A percentile compares a stretch with the other conserved stretches of the same genome.
phyloP scores from a whole-genome alignment of 1,284 basidiomycete species.

The Apiotrichum gracile region DNA sequence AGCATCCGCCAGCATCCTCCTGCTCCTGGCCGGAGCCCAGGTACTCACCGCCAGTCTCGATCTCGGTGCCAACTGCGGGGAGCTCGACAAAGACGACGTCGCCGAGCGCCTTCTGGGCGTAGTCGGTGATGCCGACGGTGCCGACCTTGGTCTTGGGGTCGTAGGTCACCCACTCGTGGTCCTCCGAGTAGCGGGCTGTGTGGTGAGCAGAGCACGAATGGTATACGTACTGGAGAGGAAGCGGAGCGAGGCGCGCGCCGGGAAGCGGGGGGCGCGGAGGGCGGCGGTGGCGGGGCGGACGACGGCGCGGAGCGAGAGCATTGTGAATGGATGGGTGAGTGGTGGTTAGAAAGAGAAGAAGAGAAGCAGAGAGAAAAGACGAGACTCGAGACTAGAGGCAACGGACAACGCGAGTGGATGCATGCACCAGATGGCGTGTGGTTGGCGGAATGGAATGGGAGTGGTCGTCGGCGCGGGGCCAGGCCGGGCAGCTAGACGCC shows the following conservation, averaged over 20 bases:
- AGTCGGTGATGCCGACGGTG: conserved; percentile 82
- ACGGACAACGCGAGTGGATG: neutral
- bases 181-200: conserved; percentile 73
- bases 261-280: conserved; percentile 15
- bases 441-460: no score
- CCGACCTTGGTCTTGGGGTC: conserved; percentile 76
- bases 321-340: conserved; percentile 1
- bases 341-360: neutral
- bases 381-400: neutral
- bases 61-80: conserved; percentile 61
- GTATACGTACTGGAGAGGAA: conserved; percentile 25
- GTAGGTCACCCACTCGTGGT: conserved; percentile 84
- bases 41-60: conserved; percentile 69
- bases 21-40: no score
- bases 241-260: conserved; percentile 18
- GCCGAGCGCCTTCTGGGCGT: conserved; percentile 86
- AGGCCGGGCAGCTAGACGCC: no score
- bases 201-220: neutral
- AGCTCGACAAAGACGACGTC: conserved; percentile 98
- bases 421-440: no score
- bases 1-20: no score
- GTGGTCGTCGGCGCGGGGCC: no score
- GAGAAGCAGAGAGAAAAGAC: neutral
- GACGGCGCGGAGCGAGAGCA: conserved; percentile 23
- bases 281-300: conserved; percentile 14